Conservation (phyloP, 805 yeast genomes). For the Komagataella pastoris region DNA sequence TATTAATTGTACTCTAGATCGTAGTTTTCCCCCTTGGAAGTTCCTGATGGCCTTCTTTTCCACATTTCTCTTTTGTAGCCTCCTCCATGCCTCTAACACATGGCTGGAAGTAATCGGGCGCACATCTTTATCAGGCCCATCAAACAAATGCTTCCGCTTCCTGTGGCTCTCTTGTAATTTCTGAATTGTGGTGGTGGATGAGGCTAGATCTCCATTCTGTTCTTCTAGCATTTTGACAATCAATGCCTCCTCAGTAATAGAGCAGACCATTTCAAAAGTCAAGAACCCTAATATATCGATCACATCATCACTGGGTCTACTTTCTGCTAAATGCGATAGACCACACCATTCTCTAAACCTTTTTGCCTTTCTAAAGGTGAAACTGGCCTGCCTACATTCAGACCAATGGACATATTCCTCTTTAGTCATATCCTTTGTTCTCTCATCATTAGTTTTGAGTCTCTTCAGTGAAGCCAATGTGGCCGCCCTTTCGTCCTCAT, state of each 20-base stretch:
- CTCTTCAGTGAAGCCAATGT: constrained; percentile 79
- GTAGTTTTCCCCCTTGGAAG: constrained; percentile 57
- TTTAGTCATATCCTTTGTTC: constrained; percentile 87
- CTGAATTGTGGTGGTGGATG: constrained; percentile 1
- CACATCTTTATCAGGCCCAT: constrained; percentile 77
- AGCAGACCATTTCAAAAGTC: constrained; percentile 94
- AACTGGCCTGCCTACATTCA: constrained; percentile 94
- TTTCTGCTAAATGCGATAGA: constrained; percentile 67
- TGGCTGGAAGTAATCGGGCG: constrained; percentile 71
- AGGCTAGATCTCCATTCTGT: constrained; percentile 1
- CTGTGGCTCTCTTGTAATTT: constrained; percentile 24
- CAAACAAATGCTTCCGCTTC: constrained; percentile 53
- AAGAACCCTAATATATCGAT: constrained; percentile 90
- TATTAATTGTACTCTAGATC: constrained; percentile 37
- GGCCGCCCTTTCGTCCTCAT: constrained; percentile 86
- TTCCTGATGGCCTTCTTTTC: constrained; percentile 53
- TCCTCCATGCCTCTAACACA: constrained; percentile 82
- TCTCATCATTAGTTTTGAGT: constrained; percentile 83
- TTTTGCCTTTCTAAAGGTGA: constrained; percentile 89
- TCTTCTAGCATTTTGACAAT: constrained; percentile 53
- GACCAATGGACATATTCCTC: constrained; percentile 99
- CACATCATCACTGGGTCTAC: constrained; percentile 91
- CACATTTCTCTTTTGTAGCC: constrained; percentile 45
- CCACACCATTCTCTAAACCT: constrained; percentile 97
- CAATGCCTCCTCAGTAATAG: constrained; percentile 84